A percentile compares a stretch with the other conserved stretches of the same genome.
phyloP scores from a whole-genome alignment of 306 rosid genomes.

The Castanospermum australe region DNA sequence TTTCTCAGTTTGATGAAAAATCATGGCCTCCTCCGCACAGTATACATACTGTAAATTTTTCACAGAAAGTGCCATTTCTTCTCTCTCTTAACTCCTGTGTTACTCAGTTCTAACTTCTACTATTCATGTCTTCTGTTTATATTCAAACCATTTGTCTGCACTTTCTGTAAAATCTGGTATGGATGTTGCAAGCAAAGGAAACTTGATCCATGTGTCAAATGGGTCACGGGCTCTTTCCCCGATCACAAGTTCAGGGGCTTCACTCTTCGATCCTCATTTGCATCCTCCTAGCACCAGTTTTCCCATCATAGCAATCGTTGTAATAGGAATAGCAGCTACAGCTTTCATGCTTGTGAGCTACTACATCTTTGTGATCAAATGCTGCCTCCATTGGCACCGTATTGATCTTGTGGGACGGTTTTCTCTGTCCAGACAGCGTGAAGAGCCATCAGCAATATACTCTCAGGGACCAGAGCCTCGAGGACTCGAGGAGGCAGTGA shows the following conservation, averaged over 20 bases:
- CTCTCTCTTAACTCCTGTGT: not conserved
- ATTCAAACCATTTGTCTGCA: slow-evolving; percentile 24
- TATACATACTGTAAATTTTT: not conserved
- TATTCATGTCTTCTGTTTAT: not conserved
- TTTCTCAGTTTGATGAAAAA: not conserved
- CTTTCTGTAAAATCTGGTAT: slow-evolving; percentile 23
- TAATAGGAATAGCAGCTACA: slow-evolving; percentile 62
- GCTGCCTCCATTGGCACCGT: slow-evolving; percentile 67
- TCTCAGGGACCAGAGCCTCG: slow-evolving; percentile 32
- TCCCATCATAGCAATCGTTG: slow-evolving; percentile 54
- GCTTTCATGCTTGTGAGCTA: slow-evolving; percentile 62
- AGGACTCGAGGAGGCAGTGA: slow-evolving; percentile 62
- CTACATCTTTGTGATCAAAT: slow-evolving; percentile 74
- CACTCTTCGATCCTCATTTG: slow-evolving; percentile 5
- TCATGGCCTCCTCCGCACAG: not conserved
- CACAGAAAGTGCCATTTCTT: not conserved
- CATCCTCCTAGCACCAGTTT: slow-evolving; percentile 36
- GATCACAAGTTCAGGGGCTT: slow-evolving; percentile 8
- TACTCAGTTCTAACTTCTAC: not conserved
- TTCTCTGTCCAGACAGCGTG: slow-evolving; percentile 35
- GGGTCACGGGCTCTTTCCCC: slow-evolving; percentile 37
- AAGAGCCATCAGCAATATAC: slow-evolving; percentile 25
- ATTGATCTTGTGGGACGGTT: slow-evolving; percentile 47
- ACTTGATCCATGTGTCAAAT: slow-evolving; percentile 14
- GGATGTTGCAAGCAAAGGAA: slow-evolving; percentile 45